Evolutionary conservation across 2,329 filamentous ascomycete species (phyloP).

Genomic region (Phoma sp.): DNA sequence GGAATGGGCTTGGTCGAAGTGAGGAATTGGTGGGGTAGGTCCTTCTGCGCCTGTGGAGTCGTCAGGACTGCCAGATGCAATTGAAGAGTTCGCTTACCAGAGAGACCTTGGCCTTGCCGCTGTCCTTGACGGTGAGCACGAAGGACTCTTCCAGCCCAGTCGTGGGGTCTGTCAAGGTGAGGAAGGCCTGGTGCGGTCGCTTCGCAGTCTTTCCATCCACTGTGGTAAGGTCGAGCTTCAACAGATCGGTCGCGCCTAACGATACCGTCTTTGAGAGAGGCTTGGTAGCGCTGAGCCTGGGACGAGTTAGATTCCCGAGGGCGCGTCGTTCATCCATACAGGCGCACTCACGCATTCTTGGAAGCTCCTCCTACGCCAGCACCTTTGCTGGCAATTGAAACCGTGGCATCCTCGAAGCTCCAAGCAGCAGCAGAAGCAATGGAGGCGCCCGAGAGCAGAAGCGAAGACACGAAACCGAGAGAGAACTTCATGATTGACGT

Average conservation of each 20-base stretch:
- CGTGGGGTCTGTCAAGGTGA: constrained; percentile 76
- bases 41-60: constrained; percentile 74
- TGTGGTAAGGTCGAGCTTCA: constrained; percentile 83
- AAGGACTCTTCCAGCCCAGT: constrained; percentile 87
- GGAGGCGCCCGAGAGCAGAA: constrained; percentile 50
- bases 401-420: constrained; percentile 75
- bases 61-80: constrained; percentile 35
- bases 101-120: constrained; percentile 83
- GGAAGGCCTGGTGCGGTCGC: constrained; percentile 92
- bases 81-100: constrained; percentile 65
- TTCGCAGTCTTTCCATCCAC: constrained; percentile 79
- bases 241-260: constrained; percentile 71
- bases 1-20: constrained; percentile 70
- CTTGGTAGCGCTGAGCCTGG: constrained; percentile 56
- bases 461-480: constrained; percentile 50
- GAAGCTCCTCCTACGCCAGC: constrained; percentile 57
- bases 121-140: constrained; percentile 82
- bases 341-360: constrained; percentile 69
- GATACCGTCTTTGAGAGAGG: constrained; percentile 68
- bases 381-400: constrained; percentile 69
- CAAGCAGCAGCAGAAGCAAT: constrained; percentile 60
- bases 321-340: constrained; percentile 13
- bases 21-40: constrained; percentile 84
- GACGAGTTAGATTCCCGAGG: neutral
- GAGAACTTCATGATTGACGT: constrained; percentile 51